A percentile compares a stretch with the other conserved stretches of the same genome.
Conservation (phyloP, 495 filamentous ascomycete species). For the Bryoglossum gracile region DNA sequence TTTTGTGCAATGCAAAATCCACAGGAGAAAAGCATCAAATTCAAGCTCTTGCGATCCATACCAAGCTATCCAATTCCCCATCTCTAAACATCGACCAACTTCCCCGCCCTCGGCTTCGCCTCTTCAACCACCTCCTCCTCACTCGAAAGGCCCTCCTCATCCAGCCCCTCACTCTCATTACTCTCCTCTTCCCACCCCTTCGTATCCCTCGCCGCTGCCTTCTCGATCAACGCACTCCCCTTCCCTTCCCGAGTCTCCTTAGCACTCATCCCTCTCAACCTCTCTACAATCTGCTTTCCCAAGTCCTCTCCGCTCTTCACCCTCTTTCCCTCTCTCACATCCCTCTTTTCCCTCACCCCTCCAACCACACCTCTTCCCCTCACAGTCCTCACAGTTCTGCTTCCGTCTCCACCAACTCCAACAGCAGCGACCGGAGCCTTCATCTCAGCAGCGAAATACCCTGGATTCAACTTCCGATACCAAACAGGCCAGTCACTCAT, state of each 20-base stretch:
- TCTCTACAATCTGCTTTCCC: slow-evolving; percentile 13
- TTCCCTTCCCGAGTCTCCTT: slow-evolving; percentile 4
- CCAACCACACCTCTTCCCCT: neutral
- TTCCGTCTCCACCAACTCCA: neutral
- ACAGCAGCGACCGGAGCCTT: neutral
- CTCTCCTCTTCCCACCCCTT: slow-evolving; percentile 23
- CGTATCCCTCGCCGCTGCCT: slow-evolving; percentile 10
- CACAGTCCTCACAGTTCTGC: neutral
- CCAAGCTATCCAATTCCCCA: neutral
- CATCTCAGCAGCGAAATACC: slow-evolving; percentile 14
- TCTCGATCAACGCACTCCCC: slow-evolving; percentile 13
- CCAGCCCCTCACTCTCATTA: neutral
- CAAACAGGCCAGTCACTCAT: slow-evolving; percentile 31
- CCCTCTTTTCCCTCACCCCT: neutral
- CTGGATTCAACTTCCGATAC: slow-evolving; percentile 24
- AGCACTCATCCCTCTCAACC: slow-evolving; percentile 12
- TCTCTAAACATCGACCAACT: slow-evolving; percentile 21
- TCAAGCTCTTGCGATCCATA: too few relatives aligned
- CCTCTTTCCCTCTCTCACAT: slow-evolving; percentile 1
- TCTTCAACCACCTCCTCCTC: slow-evolving; percentile 1
- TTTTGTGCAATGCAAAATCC: too few relatives aligned
- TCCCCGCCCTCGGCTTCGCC: neutral
- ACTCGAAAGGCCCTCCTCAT: neutral
- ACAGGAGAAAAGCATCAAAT: too few relatives aligned
- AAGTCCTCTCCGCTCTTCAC: slow-evolving; percentile 15